Evolutionary conservation across 495 filamentous ascomycete species (phyloP), one percentile per base, ranked within the genome.

Genomic region (Aspergillus taichungensis): DNA sequence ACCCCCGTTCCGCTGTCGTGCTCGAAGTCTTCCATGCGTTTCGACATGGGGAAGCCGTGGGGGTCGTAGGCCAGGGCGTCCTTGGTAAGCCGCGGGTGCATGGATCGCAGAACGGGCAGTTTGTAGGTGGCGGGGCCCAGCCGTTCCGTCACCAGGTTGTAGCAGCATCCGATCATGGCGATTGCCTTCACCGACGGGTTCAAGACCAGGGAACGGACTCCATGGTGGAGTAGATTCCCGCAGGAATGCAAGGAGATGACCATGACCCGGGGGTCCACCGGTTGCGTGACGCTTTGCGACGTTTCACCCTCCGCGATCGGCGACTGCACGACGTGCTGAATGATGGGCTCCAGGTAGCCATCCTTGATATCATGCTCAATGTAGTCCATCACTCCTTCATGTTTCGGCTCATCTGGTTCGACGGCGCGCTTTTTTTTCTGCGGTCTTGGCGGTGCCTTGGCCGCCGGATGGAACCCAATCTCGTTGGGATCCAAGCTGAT

Each of bases 161-260:
- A 96, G 69, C 92, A 98, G 69, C 92, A 98, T 31, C 92, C 92
- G 34, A 98, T 86, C 59, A 98, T 85, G 31, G 92, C 92, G 37
- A 97, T 83, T 10, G 87, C 88, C 12, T 82, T 77, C 41, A 97
- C 87, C 27, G 78, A 73, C 1, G 88, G 85, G 55, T 95, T 96
- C 31, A 88, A 57, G 10, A 86, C 62, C 35, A 98, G 73, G 4
- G 92, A 92, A 6, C 86, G 83, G 34, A 98, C 80, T 2, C 86
- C 92, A 56, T 94, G 89, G 55, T 98, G 92, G n/a, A 91, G 78
- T 10, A 98, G 80, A 56, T 96, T 97, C 43, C 92, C 92, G 62
- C 92, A 98, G 13, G 90, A 95, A 61, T 98, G 92, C 38, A 98
- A 84, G 0, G 92, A 97, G 2, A 95, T 82, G 14, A 94, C 83